phyloP scores from a whole-genome alignment of 345 rosid species.

The Toxicodendron radicans region DNA sequence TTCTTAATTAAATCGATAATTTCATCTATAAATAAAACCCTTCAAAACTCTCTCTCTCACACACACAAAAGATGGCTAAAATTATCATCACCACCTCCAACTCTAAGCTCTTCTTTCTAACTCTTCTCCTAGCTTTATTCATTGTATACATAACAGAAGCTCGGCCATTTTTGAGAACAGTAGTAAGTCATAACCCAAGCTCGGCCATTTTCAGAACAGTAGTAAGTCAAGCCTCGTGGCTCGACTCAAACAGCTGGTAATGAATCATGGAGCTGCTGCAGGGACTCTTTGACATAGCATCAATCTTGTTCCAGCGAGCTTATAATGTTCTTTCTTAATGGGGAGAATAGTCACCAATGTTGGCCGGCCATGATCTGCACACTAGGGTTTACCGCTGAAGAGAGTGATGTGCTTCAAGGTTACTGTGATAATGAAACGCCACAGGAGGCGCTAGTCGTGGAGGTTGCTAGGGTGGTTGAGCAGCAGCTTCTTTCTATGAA shows the following conservation, averaged over 20 bases:
- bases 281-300: slow-evolving; percentile 71
- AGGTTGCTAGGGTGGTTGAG: too few species aligned
- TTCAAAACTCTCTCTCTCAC: background rate
- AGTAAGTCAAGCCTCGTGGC: slow-evolving; percentile 18
- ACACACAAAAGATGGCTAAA: background rate
- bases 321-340: slow-evolving; percentile 61
- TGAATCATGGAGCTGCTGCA: slow-evolving; percentile 54
- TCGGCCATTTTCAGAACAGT: too few species aligned
- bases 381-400: slow-evolving; percentile 64
- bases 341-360: slow-evolving; percentile 57
- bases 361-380: slow-evolving; percentile 62
- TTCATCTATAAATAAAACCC: background rate
- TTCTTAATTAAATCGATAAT: too few species aligned
- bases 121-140: background rate
- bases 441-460: too few species aligned
- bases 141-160: slow-evolving; percentile 5
- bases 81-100: too few species aligned
- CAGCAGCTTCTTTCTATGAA: too few species aligned
- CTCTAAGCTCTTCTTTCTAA: slow-evolving; percentile 2
- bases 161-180: background rate
- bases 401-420: slow-evolving; percentile 61
- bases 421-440: slow-evolving; percentile 43
- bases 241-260: slow-evolving; percentile 42
- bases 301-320: slow-evolving; percentile 74
- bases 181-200: too few species aligned